A percentile compares a stretch with the other conserved stretches of the same genome.
Evolutionary conservation across 306 rosid genomes (phyloP).

Genomic region (Echinosophora koreensis): DNA sequence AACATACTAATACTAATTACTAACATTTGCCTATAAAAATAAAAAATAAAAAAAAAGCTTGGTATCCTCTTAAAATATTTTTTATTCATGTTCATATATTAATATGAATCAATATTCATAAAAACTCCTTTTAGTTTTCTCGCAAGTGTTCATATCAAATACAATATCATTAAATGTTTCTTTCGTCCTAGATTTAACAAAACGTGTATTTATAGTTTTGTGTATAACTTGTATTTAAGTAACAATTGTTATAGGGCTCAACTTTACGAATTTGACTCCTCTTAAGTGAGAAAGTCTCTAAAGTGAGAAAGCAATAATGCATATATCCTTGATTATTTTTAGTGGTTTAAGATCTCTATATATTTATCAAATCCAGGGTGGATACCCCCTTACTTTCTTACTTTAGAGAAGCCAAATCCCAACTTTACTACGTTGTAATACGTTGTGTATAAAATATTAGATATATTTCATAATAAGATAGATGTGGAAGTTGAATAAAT

Average conservation of each 20-base stretch:
- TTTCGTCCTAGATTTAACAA: not conserved
- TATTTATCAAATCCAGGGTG: no score
- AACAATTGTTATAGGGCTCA: not conserved
- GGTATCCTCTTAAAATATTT: not conserved
- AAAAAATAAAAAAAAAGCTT: no score
- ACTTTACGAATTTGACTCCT: not conserved
- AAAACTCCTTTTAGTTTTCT: not conserved
- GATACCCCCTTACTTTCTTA: no score
- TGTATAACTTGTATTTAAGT: not conserved
- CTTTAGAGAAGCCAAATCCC: no score
- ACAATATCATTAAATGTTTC: not conserved
- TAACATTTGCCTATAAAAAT: no score
- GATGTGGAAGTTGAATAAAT: not conserved
- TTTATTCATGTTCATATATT: not conserved
- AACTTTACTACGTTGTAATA: not conserved
- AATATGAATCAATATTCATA: conserved; percentile 2
- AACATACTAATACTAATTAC: no score
- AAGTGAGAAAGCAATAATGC: no score
- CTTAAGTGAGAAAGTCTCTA: no score
- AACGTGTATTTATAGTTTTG: not conserved
- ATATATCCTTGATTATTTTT: no score
- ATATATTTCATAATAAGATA: not conserved
- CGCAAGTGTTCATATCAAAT: not conserved
- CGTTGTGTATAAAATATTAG: not conserved
- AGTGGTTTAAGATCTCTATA: no score